Percentiles rank a stretch among this genome's conserved stretches.
phyloP scores from a whole-genome alignment of 345 rosid genomes.

The Boechera retrofracta region DNA sequence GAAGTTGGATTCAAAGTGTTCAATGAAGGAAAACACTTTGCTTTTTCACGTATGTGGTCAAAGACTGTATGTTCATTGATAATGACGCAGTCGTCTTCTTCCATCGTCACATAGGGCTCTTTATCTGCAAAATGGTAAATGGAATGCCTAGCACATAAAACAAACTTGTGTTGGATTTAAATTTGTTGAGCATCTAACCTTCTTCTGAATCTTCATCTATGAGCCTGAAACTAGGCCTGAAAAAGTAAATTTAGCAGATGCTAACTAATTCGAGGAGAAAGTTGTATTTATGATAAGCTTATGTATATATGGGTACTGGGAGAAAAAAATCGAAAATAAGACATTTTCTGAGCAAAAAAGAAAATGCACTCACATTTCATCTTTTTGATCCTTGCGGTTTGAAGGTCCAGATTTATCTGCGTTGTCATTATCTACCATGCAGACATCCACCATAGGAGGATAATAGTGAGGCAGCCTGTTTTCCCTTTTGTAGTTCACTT shows the following conservation, averaged over 20 bases:
- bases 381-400: constrained; percentile 33
- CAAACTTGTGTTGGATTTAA: not conserved
- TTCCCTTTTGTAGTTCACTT: constrained; percentile 39
- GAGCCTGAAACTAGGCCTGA: constrained; percentile 94
- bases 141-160: constrained; percentile 17
- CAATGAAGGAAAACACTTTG: constrained; percentile 70
- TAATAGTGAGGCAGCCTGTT: constrained; percentile 50
- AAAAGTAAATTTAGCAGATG: constrained; percentile 31
- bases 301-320: not conserved
- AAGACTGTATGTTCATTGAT: constrained; percentile 66
- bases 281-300: not conserved
- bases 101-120: constrained; percentile 46
- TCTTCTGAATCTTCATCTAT: constrained; percentile 77
- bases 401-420: constrained; percentile 43
- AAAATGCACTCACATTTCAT: constrained; percentile 33
- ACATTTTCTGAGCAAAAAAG: constrained; percentile 1
- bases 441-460: constrained; percentile 50
- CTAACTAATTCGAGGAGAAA: not conserved
- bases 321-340: not conserved
- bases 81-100: constrained; percentile 57
- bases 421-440: constrained; percentile 50
- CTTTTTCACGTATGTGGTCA: constrained; percentile 82
- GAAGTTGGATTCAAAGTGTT: constrained; percentile 48
- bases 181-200: constrained; percentile 51
- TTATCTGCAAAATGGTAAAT: constrained; percentile 45